Evolutionary conservation across 495 filamentous ascomycete genomes (phyloP).

Genomic region (Xylaria cubensis): DNA sequence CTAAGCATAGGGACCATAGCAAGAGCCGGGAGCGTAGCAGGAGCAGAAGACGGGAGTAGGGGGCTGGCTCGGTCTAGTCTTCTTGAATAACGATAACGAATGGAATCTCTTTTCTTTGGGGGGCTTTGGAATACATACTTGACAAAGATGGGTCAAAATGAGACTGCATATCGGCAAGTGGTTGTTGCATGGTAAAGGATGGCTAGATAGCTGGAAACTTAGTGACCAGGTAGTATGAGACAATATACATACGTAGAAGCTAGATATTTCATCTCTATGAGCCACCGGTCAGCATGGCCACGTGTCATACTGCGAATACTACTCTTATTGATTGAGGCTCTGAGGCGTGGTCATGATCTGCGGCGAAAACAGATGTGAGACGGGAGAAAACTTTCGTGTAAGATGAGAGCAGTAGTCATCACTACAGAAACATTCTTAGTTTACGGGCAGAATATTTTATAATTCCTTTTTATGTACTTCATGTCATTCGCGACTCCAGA

Average conservation of each 20-base stretch:
- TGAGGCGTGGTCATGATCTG: background rate
- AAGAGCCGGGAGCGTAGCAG: slow-evolving; percentile 47
- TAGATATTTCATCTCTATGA: background rate
- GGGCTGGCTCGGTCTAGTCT: background rate
- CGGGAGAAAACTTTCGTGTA: background rate
- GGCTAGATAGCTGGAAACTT: background rate
- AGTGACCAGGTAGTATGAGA: background rate
- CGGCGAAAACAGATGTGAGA: background rate
- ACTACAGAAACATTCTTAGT: background rate
- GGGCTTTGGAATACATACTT: background rate
- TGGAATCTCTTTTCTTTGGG: background rate
- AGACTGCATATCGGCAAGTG: background rate
- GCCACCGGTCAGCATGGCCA: background rate
- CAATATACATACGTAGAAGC: background rate
- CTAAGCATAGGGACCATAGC: slow-evolving; percentile 42
- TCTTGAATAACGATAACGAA: slow-evolving; percentile 1
- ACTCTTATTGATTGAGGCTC: background rate
- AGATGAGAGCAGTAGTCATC: background rate
- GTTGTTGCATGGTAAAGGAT: background rate
- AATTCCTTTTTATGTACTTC: background rate
- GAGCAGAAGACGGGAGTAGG: slow-evolving; percentile 33
- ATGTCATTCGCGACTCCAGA: background rate
- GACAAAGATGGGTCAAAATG: background rate
- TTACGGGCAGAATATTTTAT: background rate
- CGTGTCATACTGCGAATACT: background rate